Evolutionary conservation across 768 basidiomycete genomes (phyloP).

Genomic region (Clitopilus hobsonii): DNA sequence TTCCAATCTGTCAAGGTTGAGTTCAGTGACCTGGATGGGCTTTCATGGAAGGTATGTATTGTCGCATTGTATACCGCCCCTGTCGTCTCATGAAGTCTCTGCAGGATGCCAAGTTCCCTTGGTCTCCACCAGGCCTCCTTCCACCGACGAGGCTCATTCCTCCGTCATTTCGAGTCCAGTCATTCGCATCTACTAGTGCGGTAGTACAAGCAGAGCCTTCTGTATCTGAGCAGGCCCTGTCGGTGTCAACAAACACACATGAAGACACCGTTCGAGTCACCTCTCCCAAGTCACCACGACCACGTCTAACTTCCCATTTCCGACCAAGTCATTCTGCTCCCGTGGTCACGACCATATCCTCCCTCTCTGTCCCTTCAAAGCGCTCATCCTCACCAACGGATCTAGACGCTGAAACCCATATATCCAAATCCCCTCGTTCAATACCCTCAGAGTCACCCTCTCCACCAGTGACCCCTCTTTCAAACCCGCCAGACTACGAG

Average conservation of each 20-base stretch:
- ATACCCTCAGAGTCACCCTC: not conserved
- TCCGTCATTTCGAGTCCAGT: not conserved
- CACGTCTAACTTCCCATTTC: not conserved
- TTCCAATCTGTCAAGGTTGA: conserved; percentile 57
- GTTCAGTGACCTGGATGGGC: conserved; percentile 57
- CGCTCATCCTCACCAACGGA: not conserved
- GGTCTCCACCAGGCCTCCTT: not conserved
- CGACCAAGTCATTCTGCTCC: not conserved
- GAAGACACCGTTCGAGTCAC: not conserved
- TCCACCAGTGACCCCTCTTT: not conserved
- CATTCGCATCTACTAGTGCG: not conserved
- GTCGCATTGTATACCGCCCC: conserved; percentile 17
- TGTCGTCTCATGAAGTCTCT: conserved; percentile 19
- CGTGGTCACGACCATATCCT: not conserved
- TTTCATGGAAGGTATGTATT: conserved; percentile 39
- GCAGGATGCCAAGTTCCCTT: not conserved
- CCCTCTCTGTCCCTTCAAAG: not conserved
- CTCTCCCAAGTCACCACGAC: not conserved
- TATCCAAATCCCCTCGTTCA: not conserved
- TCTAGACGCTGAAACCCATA: not conserved
- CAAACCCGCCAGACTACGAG: not conserved
- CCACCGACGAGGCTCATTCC: not conserved
- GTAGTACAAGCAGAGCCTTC: not conserved
- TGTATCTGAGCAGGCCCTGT: not conserved
- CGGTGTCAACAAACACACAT: not conserved